phyloP scores from a whole-genome alignment of 768 basidiomycete species.

The Kwoniella europaea region DNA sequence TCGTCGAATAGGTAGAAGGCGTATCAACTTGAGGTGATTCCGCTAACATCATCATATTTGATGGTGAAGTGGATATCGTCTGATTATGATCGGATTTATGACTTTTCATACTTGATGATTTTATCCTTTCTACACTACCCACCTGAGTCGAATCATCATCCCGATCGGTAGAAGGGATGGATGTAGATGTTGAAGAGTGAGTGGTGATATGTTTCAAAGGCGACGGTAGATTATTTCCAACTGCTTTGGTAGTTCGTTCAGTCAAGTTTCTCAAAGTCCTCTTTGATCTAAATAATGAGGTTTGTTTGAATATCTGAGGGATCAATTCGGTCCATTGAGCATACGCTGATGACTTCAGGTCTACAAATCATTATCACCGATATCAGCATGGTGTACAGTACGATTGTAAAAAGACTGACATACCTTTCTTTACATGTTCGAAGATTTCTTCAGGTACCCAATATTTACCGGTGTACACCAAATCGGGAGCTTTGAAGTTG shows the following conservation, averaged over 20 bases:
- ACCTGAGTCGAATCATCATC: not conserved
- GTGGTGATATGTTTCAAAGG: conserved; percentile 14
- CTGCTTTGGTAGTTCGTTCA: conserved; percentile 7
- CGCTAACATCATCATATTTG: not conserved
- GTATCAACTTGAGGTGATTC: conserved; percentile 2
- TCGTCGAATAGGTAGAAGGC: not conserved
- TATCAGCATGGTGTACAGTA: not conserved
- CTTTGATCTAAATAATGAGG: conserved; percentile 35
- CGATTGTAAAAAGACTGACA: conserved; percentile 5
- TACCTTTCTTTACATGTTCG: conserved; percentile 55
- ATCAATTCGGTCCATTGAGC: conserved; percentile 35
- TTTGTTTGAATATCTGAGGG: conserved; percentile 39
- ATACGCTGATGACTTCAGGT: conserved; percentile 22
- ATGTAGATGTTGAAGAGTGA: not conserved
- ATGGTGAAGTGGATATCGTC: too few relatives aligned
- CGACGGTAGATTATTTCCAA: conserved; percentile 5
- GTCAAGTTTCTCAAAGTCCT: conserved; percentile 28
- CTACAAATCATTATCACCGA: not conserved
- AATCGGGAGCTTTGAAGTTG: conserved; percentile 77
- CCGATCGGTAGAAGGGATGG: not conserved
- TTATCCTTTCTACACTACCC: not conserved
- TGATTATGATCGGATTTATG: not conserved
- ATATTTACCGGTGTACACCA: conserved; percentile 66
- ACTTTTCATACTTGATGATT: conserved; percentile 3
- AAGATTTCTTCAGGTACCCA: conserved; percentile 58